Evolutionary conservation across 1,284 basidiomycete genomes (phyloP).

Genomic region (Sutorius eximius): DNA sequence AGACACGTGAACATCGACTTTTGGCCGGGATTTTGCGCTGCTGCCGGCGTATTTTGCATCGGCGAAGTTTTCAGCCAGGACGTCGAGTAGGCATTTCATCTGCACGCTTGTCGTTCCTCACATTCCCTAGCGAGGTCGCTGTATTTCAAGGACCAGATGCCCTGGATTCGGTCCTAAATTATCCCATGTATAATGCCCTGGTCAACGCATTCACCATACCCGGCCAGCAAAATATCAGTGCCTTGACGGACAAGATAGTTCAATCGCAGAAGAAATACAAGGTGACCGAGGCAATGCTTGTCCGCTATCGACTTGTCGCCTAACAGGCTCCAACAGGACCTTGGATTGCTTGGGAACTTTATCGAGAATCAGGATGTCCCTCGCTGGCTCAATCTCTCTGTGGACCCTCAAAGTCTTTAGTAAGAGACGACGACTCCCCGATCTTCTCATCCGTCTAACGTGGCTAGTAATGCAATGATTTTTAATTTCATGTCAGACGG

Average conservation of each 20-base stretch:
- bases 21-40: slow-evolving; percentile 67
- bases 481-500: slow-evolving; percentile 68
- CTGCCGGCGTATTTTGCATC: slow-evolving; percentile 80
- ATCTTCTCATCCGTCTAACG: background rate
- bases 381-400: slow-evolving; percentile 65
- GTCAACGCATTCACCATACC: slow-evolving; percentile 62
- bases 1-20: slow-evolving; percentile 68
- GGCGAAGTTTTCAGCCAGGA: slow-evolving; percentile 73
- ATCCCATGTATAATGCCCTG: slow-evolving; percentile 70
- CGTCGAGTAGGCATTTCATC: slow-evolving; percentile 45
- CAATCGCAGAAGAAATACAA: slow-evolving; percentile 55
- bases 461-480: slow-evolving; percentile 61
- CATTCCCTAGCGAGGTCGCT: slow-evolving; percentile 31
- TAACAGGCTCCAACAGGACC: slow-evolving; percentile 52
- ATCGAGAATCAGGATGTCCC: slow-evolving; percentile 83
- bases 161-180: slow-evolving; percentile 69
- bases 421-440: slow-evolving; percentile 34
- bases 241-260: slow-evolving; percentile 52
- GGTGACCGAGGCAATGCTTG: slow-evolving; percentile 47
- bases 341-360: slow-evolving; percentile 70
- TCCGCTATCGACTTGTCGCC: slow-evolving; percentile 44
- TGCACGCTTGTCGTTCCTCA: slow-evolving; percentile 3
- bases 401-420: slow-evolving; percentile 63
- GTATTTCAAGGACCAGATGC: slow-evolving; percentile 48
- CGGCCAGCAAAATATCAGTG: slow-evolving; percentile 61